These are phyloP conservation scores for Melanopsichium pennsylvanicum DNA, from an alignment of 1,284 basidiomycete species.

Conservation along the genomic window DNA sequence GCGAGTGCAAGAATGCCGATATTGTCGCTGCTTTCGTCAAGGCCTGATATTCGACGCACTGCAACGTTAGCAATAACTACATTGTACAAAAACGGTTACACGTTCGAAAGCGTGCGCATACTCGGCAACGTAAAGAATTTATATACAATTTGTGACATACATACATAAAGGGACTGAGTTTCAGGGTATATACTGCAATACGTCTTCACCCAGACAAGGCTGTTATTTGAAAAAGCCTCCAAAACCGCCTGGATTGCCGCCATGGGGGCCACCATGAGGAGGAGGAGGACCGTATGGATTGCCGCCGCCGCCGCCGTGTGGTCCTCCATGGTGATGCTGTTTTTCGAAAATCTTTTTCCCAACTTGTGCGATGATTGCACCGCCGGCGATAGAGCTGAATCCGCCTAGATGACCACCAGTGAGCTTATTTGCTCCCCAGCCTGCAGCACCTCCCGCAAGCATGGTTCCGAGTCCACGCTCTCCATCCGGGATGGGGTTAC, in stretches of 20 bases:
- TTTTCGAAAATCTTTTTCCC: slow-evolving; percentile 54
- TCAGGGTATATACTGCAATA: no score
- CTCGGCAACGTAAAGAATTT: no score
- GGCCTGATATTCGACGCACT: background rate
- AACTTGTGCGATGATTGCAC: slow-evolving; percentile 52
- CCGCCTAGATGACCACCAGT: slow-evolving; percentile 48
- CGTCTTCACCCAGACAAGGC: no score
- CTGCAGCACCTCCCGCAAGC: slow-evolving; percentile 51
- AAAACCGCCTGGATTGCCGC: slow-evolving; percentile 16
- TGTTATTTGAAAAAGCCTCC: slow-evolving; percentile 36
- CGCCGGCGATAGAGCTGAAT: slow-evolving; percentile 37
- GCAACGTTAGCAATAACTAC: no score
- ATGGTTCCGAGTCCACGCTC: slow-evolving; percentile 59
- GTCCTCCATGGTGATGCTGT: slow-evolving; percentile 35
- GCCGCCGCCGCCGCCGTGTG: no score
- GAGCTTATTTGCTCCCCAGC: slow-evolving; percentile 54
- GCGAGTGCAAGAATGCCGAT: slow-evolving; percentile 34
- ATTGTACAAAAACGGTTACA: no score
- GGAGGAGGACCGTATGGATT: slow-evolving; percentile 13
- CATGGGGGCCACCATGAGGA: slow-evolving; percentile 20
- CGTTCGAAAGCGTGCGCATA: no score
- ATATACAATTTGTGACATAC: no score
- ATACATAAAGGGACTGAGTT: background rate
- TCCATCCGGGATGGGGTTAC: slow-evolving; percentile 47
- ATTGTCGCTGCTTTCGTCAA: slow-evolving; percentile 31